Percentiles rank a stretch among this genome's conserved stretches.
These are phyloP conservation scores for Apiosordaria backusii DNA, from an alignment of 495 filamentous ascomycete genomes.

Conservation along the genomic window DNA sequence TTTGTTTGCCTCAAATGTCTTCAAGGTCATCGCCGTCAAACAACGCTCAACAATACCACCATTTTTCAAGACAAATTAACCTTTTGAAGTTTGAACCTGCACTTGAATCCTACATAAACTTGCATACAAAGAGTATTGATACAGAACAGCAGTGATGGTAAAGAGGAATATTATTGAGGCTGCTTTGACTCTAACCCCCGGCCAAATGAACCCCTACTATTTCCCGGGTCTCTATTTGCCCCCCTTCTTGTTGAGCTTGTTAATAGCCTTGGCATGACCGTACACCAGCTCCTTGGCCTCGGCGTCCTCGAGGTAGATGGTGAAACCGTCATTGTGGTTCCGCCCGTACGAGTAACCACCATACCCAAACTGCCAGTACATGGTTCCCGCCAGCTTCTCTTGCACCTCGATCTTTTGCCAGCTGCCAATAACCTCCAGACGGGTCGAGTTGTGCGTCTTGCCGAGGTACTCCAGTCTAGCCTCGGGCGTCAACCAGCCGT, in stretches of 20 bases:
- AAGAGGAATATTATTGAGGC: too few relatives aligned
- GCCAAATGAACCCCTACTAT: too few relatives aligned
- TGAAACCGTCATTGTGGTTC: conserved; percentile 59
- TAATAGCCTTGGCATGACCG: conserved; percentile 29
- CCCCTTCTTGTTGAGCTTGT: conserved; percentile 24
- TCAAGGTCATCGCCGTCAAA: too few relatives aligned
- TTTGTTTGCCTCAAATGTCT: too few relatives aligned
- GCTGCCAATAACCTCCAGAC: conserved; percentile 46
- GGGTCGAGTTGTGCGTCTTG: conserved; percentile 32
- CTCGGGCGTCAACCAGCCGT: conserved; percentile 50
- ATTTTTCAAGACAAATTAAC: too few relatives aligned
- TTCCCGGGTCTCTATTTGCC: not conserved
- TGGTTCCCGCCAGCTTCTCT: conserved; percentile 51
- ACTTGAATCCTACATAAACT: too few relatives aligned
- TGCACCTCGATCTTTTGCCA: conserved; percentile 58
- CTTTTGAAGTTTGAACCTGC: too few relatives aligned
- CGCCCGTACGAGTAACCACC: conserved; percentile 50
- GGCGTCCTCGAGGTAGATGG: conserved; percentile 40
- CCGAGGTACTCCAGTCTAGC: conserved; percentile 36
- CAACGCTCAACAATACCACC: too few relatives aligned
- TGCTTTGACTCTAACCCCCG: not conserved
- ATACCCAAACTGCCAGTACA: conserved; percentile 67
- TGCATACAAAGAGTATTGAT: too few relatives aligned
- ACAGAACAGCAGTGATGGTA: too few relatives aligned
- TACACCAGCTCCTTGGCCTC: conserved; percentile 42